Percentiles rank a stretch among this genome's conserved stretches.
Conservation (phyloP, 2,329 filamentous ascomycete genomes). For the Fusarium vanettenii region DNA sequence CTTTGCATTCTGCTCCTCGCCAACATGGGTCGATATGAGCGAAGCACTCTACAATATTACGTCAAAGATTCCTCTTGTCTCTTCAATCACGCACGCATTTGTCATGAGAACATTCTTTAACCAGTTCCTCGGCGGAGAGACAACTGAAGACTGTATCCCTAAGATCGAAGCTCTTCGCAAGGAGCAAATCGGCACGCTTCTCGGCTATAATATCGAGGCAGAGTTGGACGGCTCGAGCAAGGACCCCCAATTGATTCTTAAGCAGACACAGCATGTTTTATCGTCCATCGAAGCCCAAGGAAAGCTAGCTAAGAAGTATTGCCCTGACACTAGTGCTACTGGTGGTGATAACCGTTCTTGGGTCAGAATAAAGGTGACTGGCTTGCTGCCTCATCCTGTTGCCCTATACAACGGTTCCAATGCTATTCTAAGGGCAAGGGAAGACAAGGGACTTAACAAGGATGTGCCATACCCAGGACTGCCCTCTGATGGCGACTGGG, state of each 20-base stretch:
- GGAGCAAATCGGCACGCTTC: constrained; percentile 24
- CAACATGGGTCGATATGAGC: constrained; percentile 33
- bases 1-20: constrained; percentile 37
- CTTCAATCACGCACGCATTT: constrained; percentile 19
- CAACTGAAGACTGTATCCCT: constrained; percentile 27
- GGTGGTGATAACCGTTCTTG: constrained; percentile 32
- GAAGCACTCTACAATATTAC: constrained; percentile 27
- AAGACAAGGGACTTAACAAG: constrained; percentile 22
- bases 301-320: constrained; percentile 24
- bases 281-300: constrained; percentile 30
- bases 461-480: constrained; percentile 36
- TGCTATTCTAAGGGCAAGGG: constrained; percentile 29
- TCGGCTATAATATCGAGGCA: constrained; percentile 39
- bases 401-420: constrained; percentile 25
- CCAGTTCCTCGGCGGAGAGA: constrained; percentile 34
- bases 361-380: constrained; percentile 34
- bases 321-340: constrained; percentile 3
- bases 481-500: constrained; percentile 35
- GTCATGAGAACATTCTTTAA: constrained; percentile 32
- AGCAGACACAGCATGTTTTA: constrained; percentile 29
- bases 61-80: constrained; percentile 29
- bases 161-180: constrained; percentile 30
- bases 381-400: constrained; percentile 28
- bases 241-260: constrained; percentile 30
- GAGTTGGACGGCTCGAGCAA: constrained; percentile 36